These are phyloP conservation scores for Ajuga reptans DNA, from an alignment of 305 asterid genomes.

Conservation along the genomic window DNA sequence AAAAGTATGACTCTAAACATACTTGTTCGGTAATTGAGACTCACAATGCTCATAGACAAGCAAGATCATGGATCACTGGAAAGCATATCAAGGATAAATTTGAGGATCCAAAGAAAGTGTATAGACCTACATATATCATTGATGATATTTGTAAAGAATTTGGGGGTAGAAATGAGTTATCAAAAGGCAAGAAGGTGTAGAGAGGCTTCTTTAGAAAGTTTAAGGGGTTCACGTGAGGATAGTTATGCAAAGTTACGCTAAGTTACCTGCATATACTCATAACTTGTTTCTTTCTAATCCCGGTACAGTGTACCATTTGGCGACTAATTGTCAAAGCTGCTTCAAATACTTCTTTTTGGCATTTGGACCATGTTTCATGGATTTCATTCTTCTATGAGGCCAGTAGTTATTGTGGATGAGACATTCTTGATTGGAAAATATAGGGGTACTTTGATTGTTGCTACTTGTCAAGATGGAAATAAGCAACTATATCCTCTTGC, in stretches of 20 bases:
- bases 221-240: too few species aligned
- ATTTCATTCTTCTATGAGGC: neutral
- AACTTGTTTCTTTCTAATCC: too few species aligned
- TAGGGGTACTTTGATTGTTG: neutral
- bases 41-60: neutral
- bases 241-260: too few species aligned
- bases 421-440: neutral
- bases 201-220: too few species aligned
- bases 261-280: too few species aligned
- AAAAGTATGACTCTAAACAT: neutral
- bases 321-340: neutral
- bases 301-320: neutral
- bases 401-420: neutral
- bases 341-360: neutral
- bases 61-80: neutral
- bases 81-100: neutral
- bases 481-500: neutral
- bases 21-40: neutral
- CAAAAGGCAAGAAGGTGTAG: too few species aligned
- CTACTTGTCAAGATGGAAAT: neutral
- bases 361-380: neutral
- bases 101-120: neutral
- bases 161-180: neutral
- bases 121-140: neutral
- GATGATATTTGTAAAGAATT: neutral